Evolutionary conservation across 2,329 filamentous ascomycete genomes (phyloP), one percentile per base, ranked within the genome.

Genomic region (Esteya vermicola): DNA sequence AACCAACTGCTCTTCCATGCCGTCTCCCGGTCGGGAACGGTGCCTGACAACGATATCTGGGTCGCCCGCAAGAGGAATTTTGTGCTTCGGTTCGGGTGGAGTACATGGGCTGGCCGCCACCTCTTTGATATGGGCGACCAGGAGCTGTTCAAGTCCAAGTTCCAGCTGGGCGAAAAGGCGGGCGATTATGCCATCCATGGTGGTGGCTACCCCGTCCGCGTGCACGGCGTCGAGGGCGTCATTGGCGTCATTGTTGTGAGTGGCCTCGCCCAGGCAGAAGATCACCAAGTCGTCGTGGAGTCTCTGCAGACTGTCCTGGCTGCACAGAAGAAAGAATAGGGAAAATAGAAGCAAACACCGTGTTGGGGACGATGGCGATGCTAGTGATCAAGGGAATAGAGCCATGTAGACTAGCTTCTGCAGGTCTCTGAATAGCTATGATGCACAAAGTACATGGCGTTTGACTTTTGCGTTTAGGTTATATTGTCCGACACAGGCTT

Each of bases 191-290:
- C 82, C 1, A 81, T 86, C 46, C 81, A 88, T 56, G 84, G 84
- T 0, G 84, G 84, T 19, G 84, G 68, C 0, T 75, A 84, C 46
- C 84, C 84, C 0, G 70, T 89, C 25, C 67, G 75, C 8, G 82
- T 89, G 7, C 62, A 62, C 40, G 80, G 80, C 0, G 80, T 88
- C 1, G 82, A 88, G 59, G 83, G 82, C 1, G 61, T 85, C 4
- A 76, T 86, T 9, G 83, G 73, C 1, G 77, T 85, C 1, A 75
- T 86, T 20, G 75, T 86, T 16, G 79, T 89, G 1, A 81, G 76
- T 51, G 84, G 83, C 5, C 56, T 89, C 55, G 80, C 78, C 62
- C 79, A 86, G 57, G 67, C 82, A 50, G 72, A 86, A 60, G 82
- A 88, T 56, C 84, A 91, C 57, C 75, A 74, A 9, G 72, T 86